Percentiles rank a stretch among this genome's conserved stretches.
phyloP scores from a whole-genome alignment of 1,284 basidiomycete genomes.

The Anthracocystis panici-leucophaei region DNA sequence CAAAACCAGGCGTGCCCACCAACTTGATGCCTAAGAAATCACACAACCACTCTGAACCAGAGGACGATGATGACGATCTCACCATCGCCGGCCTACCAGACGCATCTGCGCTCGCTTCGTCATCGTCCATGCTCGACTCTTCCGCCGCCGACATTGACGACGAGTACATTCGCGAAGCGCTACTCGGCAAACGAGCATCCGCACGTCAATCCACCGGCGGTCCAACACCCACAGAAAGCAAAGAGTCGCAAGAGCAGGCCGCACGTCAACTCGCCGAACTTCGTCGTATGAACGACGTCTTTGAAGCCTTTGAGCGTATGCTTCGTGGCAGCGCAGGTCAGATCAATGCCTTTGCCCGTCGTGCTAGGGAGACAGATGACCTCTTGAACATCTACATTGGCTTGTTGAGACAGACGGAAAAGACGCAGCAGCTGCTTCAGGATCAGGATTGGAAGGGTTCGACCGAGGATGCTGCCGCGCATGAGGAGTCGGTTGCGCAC shows the following conservation, averaged over 20 bases:
- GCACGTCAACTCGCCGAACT: slow-evolving; percentile 60
- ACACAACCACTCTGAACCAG: slow-evolving; percentile 16
- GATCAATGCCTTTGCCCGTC: slow-evolving; percentile 61
- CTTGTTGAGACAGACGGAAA: slow-evolving; percentile 59
- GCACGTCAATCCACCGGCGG: slow-evolving; percentile 34
- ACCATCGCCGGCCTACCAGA: slow-evolving; percentile 30
- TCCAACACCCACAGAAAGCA: slow-evolving; percentile 30
- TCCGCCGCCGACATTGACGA: slow-evolving; percentile 36
- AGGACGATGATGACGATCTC: slow-evolving; percentile 43
- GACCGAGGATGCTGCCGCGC: slow-evolving; percentile 52
- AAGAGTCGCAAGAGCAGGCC: slow-evolving; percentile 54
- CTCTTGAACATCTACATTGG: slow-evolving; percentile 64
- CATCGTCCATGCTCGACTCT: slow-evolving; percentile 11
- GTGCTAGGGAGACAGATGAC: slow-evolving; percentile 57
- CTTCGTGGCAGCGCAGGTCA: slow-evolving; percentile 55
- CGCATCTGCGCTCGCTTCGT: slow-evolving; percentile 18
- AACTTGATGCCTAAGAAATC: slow-evolving; percentile 35
- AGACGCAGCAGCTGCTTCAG: slow-evolving; percentile 57
- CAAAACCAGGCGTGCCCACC: slow-evolving; percentile 47
- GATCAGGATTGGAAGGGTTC: slow-evolving; percentile 64
- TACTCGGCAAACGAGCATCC: slow-evolving; percentile 38
- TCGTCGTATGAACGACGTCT: slow-evolving; percentile 61
- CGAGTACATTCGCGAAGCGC: slow-evolving; percentile 51
- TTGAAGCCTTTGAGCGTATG: slow-evolving; percentile 62
- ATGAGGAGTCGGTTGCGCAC: slow-evolving; percentile 40